Conservation (phyloP, 2,329 filamentous ascomycete genomes). For the Ambrosiella xylebori region DNA sequence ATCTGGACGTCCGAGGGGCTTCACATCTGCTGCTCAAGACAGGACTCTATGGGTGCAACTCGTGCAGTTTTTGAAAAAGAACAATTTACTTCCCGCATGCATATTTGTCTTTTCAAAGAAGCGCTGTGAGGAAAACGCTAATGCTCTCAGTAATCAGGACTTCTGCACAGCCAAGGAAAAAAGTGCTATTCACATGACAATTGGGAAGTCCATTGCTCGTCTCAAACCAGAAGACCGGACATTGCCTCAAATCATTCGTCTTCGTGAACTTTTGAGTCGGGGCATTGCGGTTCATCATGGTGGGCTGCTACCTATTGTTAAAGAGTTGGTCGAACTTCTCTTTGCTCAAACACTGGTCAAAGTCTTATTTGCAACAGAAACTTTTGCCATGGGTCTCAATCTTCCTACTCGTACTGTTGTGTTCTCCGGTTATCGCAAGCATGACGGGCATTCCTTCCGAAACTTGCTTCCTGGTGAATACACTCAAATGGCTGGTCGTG, state of each 20-base stretch:
- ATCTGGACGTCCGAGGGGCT: slow-evolving; percentile 66
- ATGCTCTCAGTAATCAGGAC: slow-evolving; percentile 85
- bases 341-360: slow-evolving; percentile 94
- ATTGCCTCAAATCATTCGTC: slow-evolving; percentile 78
- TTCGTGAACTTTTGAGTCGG: slow-evolving; percentile 68
- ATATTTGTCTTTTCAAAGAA: slow-evolving; percentile 99
- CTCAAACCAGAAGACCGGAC: slow-evolving; percentile 77
- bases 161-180: slow-evolving; percentile 89
- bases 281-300: slow-evolving; percentile 95
- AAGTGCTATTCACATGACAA: slow-evolving; percentile 92
- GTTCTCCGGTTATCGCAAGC: slow-evolving; percentile 92
- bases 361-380: slow-evolving; percentile 92
- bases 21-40: slow-evolving; percentile 82
- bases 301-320: slow-evolving; percentile 85
- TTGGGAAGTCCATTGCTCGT: slow-evolving; percentile 83
- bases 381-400: slow-evolving; percentile 96
- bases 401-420: slow-evolving; percentile 90
- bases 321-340: slow-evolving; percentile 91
- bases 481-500: slow-evolving; percentile 94
- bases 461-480: slow-evolving; percentile 90
- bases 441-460: slow-evolving; percentile 81
- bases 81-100: slow-evolving; percentile 73
- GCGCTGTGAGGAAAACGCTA: slow-evolving; percentile 90
- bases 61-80: slow-evolving; percentile 76
- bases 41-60: slow-evolving; percentile 94